Base-by-base conservation (phyloP, 2,329 filamentous ascomycete genomes). In the Xylariomycetidae sp. region DNA sequence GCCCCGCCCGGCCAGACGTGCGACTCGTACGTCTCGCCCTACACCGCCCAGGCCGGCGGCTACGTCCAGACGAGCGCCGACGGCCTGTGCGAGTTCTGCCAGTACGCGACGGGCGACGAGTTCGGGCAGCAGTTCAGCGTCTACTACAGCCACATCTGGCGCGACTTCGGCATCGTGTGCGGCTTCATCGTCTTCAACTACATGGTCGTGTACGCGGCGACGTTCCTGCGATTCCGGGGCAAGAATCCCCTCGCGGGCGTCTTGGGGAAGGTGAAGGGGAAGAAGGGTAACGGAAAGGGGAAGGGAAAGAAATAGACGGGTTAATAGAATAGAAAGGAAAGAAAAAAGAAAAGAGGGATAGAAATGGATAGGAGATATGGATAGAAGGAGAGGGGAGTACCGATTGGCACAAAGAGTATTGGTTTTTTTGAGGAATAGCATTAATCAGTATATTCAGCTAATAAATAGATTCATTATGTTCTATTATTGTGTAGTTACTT, bases 21-120 rank as follows among this genome's bases (percentile, higher is more conserved):
- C 11, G 25, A 18, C 16, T 26, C 33, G 4, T 40, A 40, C 25
- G 32, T 34, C 9, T 31, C 27, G 16, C 19, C 16, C 10, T 42
- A 40, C 30, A 27, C 34, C 16, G 15, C 30, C n/a, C 16, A 18
- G 3, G 14, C 29, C 11, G 13, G 10, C 13, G 80, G 82, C 0
- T 83, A 83, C 39, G 71, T 86, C 1, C 58, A 64, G 40, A 68
- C 70, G 2, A 70, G 67, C n/a, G 57, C 61, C 0, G 62, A 72
- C 33, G 79, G 73, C 0, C 50, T 72, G 20, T 86, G 82, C 53
- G 71, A 77, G 15, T 82, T 74, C 50, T 87, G 82, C 44, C 74
- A 79, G 40, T 81, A 74, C 39, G 63, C 65, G 1, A 70, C 58
- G 3, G 82, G 81, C 0, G 76, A 82, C 43, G 58, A 77, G n/a